Base-by-base conservation (phyloP, 345 rosid species). In the Euphorbia tirucalli region DNA sequence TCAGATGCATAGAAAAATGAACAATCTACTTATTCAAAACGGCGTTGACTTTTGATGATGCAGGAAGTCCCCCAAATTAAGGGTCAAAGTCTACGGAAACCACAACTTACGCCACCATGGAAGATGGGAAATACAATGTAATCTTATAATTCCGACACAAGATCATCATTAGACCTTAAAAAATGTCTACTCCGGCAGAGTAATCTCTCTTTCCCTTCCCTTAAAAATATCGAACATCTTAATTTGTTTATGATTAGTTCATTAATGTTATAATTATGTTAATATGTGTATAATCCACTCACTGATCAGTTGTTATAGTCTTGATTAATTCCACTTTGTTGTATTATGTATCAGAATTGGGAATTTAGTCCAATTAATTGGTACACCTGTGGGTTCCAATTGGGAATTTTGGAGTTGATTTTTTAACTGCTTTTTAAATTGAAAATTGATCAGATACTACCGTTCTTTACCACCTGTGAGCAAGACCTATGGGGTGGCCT, bases 131-230 rank as follows among this genome's bases (percentile, higher is more conserved):
- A 1, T 4, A 69, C 5, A 27, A 41, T 0, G n/a, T 49, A 16
- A 28, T 5, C 7, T 43, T 32, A 30, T 59, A 43, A 31, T 49
- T 39, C 22, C 66, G 27, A 27, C 10, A 22, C 70, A 21, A 59
- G 43, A 37, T 68, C 22, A 31, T 32, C 58, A 41, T n/a, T 30
- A 50, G 24, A 31, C 59, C 15, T 65, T 50, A 28, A 22, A 72
- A 79, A 32, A 88, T 88, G 87, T 78, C 93, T 65, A 79, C 86
- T 3, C 89, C 93, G 5, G 87, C 78, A 69, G 88, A 85, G 93
- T 88, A 85, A 70, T 71, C 54, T 73, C 71, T 57, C 69, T 70
- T 28, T 61, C 62, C 60, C 65, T 62, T 71, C 21, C 6, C 7
- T 31, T 0, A 4, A 59, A 0, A 31, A 15, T 10, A 11, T 0